These are phyloP conservation scores for Curvularia eragrostidis DNA, from an alignment of 2,329 filamentous ascomycete species.

Conservation along the genomic window DNA sequence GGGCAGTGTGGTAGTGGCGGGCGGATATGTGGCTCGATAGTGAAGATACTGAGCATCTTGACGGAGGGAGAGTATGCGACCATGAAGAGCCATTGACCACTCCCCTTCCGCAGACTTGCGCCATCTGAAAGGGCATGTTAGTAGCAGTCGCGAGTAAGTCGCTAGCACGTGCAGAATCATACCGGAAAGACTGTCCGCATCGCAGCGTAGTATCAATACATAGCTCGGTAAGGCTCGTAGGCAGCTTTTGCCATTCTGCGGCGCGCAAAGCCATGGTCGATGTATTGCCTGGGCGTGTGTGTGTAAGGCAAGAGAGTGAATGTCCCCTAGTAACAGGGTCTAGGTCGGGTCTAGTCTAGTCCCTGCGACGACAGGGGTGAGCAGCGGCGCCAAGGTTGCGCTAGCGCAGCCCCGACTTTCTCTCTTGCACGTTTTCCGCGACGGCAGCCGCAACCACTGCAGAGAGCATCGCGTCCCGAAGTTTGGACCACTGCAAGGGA, in stretches of 20 bases:
- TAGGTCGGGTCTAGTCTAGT: conserved; percentile 7
- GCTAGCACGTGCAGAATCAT: conserved; percentile 13
- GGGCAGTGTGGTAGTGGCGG: conserved; percentile 42
- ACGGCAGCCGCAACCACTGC: conserved; percentile 19
- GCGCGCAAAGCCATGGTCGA: conserved; percentile 56
- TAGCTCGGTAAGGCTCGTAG: conserved; percentile 80
- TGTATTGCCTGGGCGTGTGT: neutral
- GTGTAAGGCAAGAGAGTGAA: conserved; percentile 8
- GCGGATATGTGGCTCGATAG: conserved; percentile 73
- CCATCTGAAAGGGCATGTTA: conserved; percentile 66
- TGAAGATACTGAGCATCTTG: conserved; percentile 82
- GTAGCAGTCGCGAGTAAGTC: conserved; percentile 5
- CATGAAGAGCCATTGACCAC: conserved; percentile 89
- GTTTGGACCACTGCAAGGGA: conserved; percentile 20
- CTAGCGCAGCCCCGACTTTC: conserved; percentile 27
- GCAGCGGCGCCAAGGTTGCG: conserved; percentile 26
- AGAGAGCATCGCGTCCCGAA: conserved; percentile 27
- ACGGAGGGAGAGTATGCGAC: conserved; percentile 81
- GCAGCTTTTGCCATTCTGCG: conserved; percentile 87
- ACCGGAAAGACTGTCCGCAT: conserved; percentile 92
- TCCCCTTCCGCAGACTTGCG: conserved; percentile 78
- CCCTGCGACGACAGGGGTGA: conserved; percentile 16
- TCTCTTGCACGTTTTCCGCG: conserved; percentile 24
- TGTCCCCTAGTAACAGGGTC: conserved; percentile 4
- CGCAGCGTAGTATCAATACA: conserved; percentile 93